Evolutionary conservation across 2,329 filamentous ascomycete species (phyloP).

Genomic region (Fusarium napiforme): DNA sequence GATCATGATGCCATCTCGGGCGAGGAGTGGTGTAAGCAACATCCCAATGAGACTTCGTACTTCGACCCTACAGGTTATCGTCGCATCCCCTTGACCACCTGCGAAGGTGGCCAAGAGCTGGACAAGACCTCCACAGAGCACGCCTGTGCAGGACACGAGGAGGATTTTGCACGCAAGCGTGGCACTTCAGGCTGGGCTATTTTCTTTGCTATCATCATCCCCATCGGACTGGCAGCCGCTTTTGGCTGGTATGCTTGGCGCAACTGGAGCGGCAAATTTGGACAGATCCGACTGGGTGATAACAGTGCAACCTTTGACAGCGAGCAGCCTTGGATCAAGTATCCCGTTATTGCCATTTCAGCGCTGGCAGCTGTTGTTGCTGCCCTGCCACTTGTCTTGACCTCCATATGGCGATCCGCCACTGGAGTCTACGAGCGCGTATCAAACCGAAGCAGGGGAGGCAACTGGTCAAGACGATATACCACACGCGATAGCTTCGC

Average conservation of each 20-base stretch:
- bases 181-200: conserved; percentile 77
- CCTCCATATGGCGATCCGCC: conserved; percentile 76
- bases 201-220: conserved; percentile 86
- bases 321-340: conserved; percentile 81
- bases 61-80: conserved; percentile 90
- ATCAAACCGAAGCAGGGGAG: conserved; percentile 60
- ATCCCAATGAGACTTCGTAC: conserved; percentile 80
- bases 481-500: conserved; percentile 92
- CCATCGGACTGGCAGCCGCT: conserved; percentile 75
- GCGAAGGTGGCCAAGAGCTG: conserved; percentile 77
- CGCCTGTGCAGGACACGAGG: conserved; percentile 80
- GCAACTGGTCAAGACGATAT: conserved; percentile 73
- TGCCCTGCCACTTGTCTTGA: conserved; percentile 76
- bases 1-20: conserved; percentile 72
- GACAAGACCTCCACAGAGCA: conserved; percentile 70
- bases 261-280: conserved; percentile 90
- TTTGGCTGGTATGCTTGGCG: conserved; percentile 87
- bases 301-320: conserved; percentile 65
- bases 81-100: conserved; percentile 89
- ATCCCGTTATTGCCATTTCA: conserved; percentile 80
- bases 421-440: conserved; percentile 63
- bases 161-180: conserved; percentile 80
- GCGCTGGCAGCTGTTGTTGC: conserved; percentile 69
- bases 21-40: conserved; percentile 61
- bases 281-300: conserved; percentile 90